phyloP scores from a whole-genome alignment of 2,329 filamentous ascomycete genomes.

The Delphinella strobiligena region DNA sequence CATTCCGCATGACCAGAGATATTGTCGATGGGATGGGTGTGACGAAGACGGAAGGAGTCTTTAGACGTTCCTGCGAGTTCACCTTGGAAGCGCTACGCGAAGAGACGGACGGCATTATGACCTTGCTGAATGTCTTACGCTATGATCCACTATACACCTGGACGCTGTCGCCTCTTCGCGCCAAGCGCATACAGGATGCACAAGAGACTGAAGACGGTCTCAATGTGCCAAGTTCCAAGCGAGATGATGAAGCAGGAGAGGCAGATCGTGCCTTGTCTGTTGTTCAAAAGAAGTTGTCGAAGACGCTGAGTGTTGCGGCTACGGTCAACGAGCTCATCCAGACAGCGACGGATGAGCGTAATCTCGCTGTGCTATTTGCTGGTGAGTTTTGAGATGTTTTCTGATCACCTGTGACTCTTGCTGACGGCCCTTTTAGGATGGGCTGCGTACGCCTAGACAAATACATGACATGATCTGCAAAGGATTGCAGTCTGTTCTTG shows the following conservation, averaged over 20 bases:
- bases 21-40: slow-evolving; percentile 96
- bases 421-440: neutral
- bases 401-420: neutral
- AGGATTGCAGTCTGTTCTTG: too few relatives aligned
- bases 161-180: slow-evolving; percentile 65
- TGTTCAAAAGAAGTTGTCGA: slow-evolving; percentile 90
- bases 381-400: slow-evolving; percentile 11
- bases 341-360: slow-evolving; percentile 83
- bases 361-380: slow-evolving; percentile 74
- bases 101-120: slow-evolving; percentile 96
- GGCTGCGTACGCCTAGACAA: slow-evolving; percentile 4
- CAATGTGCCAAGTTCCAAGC: slow-evolving; percentile 22
- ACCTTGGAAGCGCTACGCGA: slow-evolving; percentile 90
- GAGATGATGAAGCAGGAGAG: slow-evolving; percentile 54
- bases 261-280: slow-evolving; percentile 85
- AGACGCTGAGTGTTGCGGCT: slow-evolving; percentile 84
- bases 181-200: slow-evolving; percentile 55
- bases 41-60: slow-evolving; percentile 88
- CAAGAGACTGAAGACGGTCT: slow-evolving; percentile 28
- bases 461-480: too few relatives aligned
- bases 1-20: slow-evolving; percentile 87
- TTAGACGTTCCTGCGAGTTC: slow-evolving; percentile 96
- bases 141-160: slow-evolving; percentile 96
- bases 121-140: slow-evolving; percentile 90
- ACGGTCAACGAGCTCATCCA: slow-evolving; percentile 97